Evolutionary conservation across 352 stramenopile genomes (phyloP), one percentile per base, ranked within the genome.

Genomic region (Pythium insidiosum): DNA sequence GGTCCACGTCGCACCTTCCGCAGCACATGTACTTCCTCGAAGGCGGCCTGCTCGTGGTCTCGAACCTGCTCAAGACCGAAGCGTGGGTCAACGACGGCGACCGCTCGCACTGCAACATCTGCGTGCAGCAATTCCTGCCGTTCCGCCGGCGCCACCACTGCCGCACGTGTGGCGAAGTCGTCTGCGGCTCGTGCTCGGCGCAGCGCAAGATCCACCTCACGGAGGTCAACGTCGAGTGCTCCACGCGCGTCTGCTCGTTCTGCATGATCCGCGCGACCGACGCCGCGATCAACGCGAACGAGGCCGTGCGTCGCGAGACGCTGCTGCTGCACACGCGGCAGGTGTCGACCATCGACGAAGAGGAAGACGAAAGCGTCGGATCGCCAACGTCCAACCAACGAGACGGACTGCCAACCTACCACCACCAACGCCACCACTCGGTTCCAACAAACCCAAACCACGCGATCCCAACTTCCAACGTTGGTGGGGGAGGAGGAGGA

Each of bases 1-100:
- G n/a, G n/a, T n/a, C n/a, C n/a, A n/a, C n/a, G n/a, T n/a, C n/a
- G n/a, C n/a, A n/a, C n/a, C n/a, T n/a, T n/a, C n/a, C n/a, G n/a
- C n/a, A n/a, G n/a, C 68, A 67, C 51, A 84, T 88, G 67, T 88
- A 87, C 48, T 83, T 86, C 48, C 52, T 87, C 43, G 68, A 87
- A 43, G 75, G 73, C 44, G 78, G 75, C 6, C 49, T 88, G 12
- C 61, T 90, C 23, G 76, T 88, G 26, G 73, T 82, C 11, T 62
- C 52, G 25, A 90, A 83, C 34, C 50, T 90, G 26, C 60, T 88
- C 29, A 73, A 75, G 44, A 80, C 68, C 16, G 68, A 85, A 31
- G 56, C 56, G 7, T 90, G 78, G 78, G 56, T 90, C 11, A 58
- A 82, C 23, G 75, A 90, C 53, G 64, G 73, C 16, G 53, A 75